These are phyloP conservation scores for Astragalus glycyphyllos DNA, from an alignment of 306 rosid species.

Conservation along the genomic window DNA sequence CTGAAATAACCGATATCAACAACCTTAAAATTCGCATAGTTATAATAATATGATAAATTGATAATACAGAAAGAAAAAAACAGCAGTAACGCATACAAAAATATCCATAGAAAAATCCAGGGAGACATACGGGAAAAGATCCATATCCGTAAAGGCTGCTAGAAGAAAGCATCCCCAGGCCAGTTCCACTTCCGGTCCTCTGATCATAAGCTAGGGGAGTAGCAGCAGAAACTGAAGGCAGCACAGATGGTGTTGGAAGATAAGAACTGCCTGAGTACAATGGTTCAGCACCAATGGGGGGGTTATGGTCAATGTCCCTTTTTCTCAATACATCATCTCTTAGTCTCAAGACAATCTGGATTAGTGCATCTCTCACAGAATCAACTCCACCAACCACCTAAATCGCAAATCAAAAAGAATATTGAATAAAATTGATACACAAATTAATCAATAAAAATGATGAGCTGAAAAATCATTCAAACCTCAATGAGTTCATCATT, in stretches of 20 bases:
- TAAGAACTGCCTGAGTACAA: slow-evolving; percentile 64
- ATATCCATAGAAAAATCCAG: slow-evolving; percentile 2
- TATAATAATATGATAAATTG: not conserved
- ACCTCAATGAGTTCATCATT: slow-evolving; percentile 96
- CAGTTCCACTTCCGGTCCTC: slow-evolving; percentile 79
- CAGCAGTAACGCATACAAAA: no score
- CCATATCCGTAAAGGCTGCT: slow-evolving; percentile 83
- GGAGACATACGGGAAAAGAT: slow-evolving; percentile 75
- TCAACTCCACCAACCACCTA: slow-evolving; percentile 82
- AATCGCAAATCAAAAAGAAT: slow-evolving; percentile 26
- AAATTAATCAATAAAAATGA: slow-evolving; percentile 6
- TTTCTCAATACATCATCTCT: slow-evolving; percentile 85
- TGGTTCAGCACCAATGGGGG: slow-evolving; percentile 62
- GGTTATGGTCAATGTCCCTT: slow-evolving; percentile 65
- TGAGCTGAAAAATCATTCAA: slow-evolving; percentile 37
- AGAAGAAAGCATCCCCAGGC: slow-evolving; percentile 80
- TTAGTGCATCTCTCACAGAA: slow-evolving; percentile 88
- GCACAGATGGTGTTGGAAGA: slow-evolving; percentile 68
- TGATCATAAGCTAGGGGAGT: slow-evolving; percentile 81
- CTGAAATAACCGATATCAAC: not conserved
- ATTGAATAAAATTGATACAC: slow-evolving; percentile 30
- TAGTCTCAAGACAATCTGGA: slow-evolving; percentile 93
- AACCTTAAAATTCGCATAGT: not conserved
- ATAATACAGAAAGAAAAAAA: not conserved
- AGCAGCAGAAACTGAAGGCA: slow-evolving; percentile 72